Evolutionary conservation across 805 yeast genomes (phyloP).

Genomic region (Pichia membranifaciens): DNA sequence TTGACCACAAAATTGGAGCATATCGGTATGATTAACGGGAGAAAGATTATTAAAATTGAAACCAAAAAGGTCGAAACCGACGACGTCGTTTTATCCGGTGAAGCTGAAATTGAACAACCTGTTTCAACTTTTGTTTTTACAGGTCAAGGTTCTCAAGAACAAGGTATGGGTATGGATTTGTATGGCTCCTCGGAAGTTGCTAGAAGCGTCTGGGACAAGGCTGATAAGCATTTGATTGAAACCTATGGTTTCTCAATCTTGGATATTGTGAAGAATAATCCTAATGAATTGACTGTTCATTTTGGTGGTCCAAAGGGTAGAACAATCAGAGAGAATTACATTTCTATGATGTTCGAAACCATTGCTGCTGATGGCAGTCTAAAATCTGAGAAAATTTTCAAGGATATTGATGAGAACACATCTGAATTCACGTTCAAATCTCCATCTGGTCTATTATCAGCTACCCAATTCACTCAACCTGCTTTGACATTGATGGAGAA

Average conservation of each 20-base stretch:
- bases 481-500: constrained; percentile 99
- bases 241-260: constrained; percentile 97
- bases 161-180: constrained; percentile 99
- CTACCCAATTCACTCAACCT: constrained; percentile 99
- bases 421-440: constrained; percentile 84
- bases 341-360: constrained; percentile 96
- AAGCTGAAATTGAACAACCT: constrained; percentile 99
- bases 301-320: constrained; percentile 98
- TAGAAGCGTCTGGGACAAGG: constrained; percentile 94
- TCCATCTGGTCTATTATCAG: constrained; percentile 91
- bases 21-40: constrained; percentile 98
- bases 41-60: constrained; percentile 92
- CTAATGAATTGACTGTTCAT: constrained; percentile 89
- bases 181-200: constrained; percentile 90
- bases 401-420: constrained; percentile 75
- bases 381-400: constrained; percentile 91
- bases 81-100: constrained; percentile 76
- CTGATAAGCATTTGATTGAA: constrained; percentile 85
- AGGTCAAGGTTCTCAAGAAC: constrained; percentile 99
- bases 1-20: constrained; percentile 87
- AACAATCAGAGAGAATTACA: constrained; percentile 88
- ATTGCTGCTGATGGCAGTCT: constrained; percentile 77
- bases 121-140: constrained; percentile 94
- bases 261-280: constrained; percentile 93
- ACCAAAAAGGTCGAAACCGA: constrained; percentile 79